A percentile compares a stretch with the other conserved stretches of the same genome.
phyloP scores from a whole-genome alignment of 805 yeast genomes.

The Candida tallmaniae region DNA sequence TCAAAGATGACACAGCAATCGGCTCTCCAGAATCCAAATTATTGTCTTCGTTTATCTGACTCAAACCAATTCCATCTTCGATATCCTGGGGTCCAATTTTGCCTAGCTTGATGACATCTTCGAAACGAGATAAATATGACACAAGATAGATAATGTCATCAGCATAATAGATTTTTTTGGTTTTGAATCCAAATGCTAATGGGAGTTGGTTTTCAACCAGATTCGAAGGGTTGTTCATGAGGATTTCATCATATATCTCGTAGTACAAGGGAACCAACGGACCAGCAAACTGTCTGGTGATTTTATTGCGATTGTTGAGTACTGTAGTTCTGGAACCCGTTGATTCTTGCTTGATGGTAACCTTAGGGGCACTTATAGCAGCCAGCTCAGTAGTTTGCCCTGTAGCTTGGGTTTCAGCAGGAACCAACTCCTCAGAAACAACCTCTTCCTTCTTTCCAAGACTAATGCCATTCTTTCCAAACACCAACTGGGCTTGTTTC shows the following conservation, averaged over 20 bases:
- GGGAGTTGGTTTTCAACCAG: slow-evolving; percentile 15
- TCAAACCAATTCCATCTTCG: slow-evolving; percentile 31
- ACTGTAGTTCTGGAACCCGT: slow-evolving; percentile 27
- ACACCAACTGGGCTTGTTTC: slow-evolving; percentile 14
- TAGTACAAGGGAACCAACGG: slow-evolving; percentile 33
- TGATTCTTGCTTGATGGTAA: neutral
- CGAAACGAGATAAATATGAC: slow-evolving; percentile 29
- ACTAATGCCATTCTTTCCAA: slow-evolving; percentile 8
- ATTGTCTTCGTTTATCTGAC: slow-evolving; percentile 1
- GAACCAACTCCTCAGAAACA: neutral
- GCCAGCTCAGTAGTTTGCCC: neutral
- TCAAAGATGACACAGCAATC: slow-evolving; percentile 22
- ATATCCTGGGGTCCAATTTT: slow-evolving; percentile 34
- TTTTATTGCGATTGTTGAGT: slow-evolving; percentile 21
- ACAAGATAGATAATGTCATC: slow-evolving; percentile 30
- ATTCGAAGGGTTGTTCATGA: slow-evolving; percentile 15
- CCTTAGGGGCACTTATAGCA: neutral
- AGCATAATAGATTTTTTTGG: slow-evolving; percentile 22
- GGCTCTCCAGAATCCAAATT: neutral
- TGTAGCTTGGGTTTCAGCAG: neutral
- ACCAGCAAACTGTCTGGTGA: slow-evolving; percentile 34
- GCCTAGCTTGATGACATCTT: slow-evolving; percentile 16
- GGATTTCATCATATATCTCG: slow-evolving; percentile 35
- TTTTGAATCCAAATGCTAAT: slow-evolving; percentile 32
- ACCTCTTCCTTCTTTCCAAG: neutral